Conservation (phyloP, 1,139 yeast genomes). For the Pichia sp. region DNA sequence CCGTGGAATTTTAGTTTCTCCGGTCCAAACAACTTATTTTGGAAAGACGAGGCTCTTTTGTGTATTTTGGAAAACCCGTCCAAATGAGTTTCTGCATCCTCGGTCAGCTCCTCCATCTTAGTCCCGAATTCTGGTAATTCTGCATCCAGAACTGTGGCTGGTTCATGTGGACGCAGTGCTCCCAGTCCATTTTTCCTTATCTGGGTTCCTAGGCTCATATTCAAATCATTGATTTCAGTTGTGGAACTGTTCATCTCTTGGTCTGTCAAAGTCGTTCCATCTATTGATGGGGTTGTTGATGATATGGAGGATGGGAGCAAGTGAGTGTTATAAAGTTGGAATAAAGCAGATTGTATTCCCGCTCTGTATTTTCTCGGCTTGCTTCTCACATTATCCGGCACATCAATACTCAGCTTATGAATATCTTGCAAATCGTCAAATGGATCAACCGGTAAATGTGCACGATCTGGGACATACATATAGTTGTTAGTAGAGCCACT, state of each 20-base stretch:
- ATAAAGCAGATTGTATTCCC: conserved; percentile 75
- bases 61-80: conserved; percentile 8
- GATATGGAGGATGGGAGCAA: conserved; percentile 9
- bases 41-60: conserved; percentile 12
- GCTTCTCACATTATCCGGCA: conserved; percentile 19
- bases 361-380: conserved; percentile 66
- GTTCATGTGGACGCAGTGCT: background rate
- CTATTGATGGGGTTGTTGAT: background rate
- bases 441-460: conserved; percentile 18
- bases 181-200: conserved; percentile 6
- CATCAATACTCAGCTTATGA: conserved; percentile 24
- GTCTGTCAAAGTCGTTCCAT: conserved; percentile 10
- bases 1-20: background rate
- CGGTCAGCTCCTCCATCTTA: conserved; percentile 7
- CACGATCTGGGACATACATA: conserved; percentile 17
- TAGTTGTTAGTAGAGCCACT: conserved; percentile 2
- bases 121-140: conserved; percentile 8
- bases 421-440: conserved; percentile 30
- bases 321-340: conserved; percentile 49
- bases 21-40: conserved; percentile 5
- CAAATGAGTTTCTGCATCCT: conserved; percentile 4
- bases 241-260: conserved; percentile 15
- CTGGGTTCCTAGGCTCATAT: conserved; percentile 11
- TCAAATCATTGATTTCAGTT: conserved; percentile 4
- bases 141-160: background rate